phyloP scores from a whole-genome alignment of 2,329 filamentous ascomycete genomes.

The Bipolaris oryzae region DNA sequence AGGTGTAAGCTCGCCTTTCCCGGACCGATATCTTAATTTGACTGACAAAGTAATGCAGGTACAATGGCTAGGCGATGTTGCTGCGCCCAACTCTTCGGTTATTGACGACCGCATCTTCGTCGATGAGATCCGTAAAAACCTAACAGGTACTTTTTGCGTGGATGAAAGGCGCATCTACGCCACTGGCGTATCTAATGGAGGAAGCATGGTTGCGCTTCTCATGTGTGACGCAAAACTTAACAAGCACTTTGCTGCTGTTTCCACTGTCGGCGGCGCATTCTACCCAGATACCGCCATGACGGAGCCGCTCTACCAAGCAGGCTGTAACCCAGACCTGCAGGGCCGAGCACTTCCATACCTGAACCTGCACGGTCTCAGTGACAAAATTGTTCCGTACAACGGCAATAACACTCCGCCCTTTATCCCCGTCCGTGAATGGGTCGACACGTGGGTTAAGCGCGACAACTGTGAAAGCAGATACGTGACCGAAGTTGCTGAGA shows the following conservation, averaged over 20 bases:
- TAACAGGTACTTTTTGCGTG: constrained; percentile 52
- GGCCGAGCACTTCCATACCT: constrained; percentile 20
- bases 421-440: constrained; percentile 23
- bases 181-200: constrained; percentile 61
- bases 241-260: constrained; percentile 55
- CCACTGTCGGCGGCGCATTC: constrained; percentile 52
- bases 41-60: neutral
- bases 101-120: constrained; percentile 55
- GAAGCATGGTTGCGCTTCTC: constrained; percentile 55
- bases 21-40: no score
- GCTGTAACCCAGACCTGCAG: constrained; percentile 13
- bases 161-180: constrained; percentile 53
- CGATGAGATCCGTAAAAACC: constrained; percentile 46
- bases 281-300: constrained; percentile 40
- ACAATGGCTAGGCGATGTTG: constrained; percentile 52
- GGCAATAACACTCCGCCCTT: constrained; percentile 24
- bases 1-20: constrained; percentile 19
- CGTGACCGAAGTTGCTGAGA: constrained; percentile 9
- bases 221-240: constrained; percentile 53
- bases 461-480: constrained; percentile 13
- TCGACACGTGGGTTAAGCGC: constrained; percentile 17
- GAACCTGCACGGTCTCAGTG: constrained; percentile 31
- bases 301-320: constrained; percentile 25
- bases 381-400: constrained; percentile 31
- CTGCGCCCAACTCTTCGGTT: constrained; percentile 33